Percentiles rank a stretch among this genome's conserved stretches.
phyloP scores from a whole-genome alignment of 495 filamentous ascomycete genomes.

The Neurospora cerealis region DNA sequence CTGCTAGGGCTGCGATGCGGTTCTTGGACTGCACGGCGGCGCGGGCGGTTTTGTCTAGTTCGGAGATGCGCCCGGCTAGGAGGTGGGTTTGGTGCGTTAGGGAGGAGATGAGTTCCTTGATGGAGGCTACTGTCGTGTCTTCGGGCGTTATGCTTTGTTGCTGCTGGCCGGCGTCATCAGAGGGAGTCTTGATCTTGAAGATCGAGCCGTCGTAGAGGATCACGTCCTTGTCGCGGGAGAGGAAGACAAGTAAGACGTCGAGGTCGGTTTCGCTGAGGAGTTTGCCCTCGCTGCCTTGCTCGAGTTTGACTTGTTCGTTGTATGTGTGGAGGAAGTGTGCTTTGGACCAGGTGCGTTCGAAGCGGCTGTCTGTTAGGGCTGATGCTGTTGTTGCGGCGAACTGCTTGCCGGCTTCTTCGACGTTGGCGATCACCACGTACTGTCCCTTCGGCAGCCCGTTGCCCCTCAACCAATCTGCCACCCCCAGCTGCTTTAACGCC shows the following conservation, averaged over 20 bases:
- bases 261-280: constrained; percentile 56
- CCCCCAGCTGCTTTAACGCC: constrained; percentile 61
- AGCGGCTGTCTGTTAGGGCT: constrained; percentile 31
- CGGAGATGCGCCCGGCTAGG: constrained; percentile 43
- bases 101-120: constrained; percentile 56
- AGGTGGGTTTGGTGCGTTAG: constrained; percentile 47
- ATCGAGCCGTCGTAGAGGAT: constrained; percentile 60
- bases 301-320: constrained; percentile 30
- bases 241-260: constrained; percentile 58
- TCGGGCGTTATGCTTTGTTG: constrained; percentile 48
- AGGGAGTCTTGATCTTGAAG: constrained; percentile 57
- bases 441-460: constrained; percentile 22
- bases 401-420: constrained; percentile 41
- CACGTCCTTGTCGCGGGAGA: constrained; percentile 56
- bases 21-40: constrained; percentile 60
- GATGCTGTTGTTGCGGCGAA: constrained; percentile 36
- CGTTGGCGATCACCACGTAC: constrained; percentile 50
- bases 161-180: constrained; percentile 26
- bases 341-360: constrained; percentile 59
- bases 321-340: constrained; percentile 53
- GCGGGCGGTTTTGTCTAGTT: constrained; percentile 53
- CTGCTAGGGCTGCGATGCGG: constrained; percentile 58
- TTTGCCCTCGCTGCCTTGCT: constrained; percentile 25
- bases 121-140: constrained; percentile 70
- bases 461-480: constrained; percentile 29